Percentiles rank a stretch among this genome's conserved stretches.
phyloP scores from a whole-genome alignment of 257 asterid species.

The Nicotiana attenuata region DNA sequence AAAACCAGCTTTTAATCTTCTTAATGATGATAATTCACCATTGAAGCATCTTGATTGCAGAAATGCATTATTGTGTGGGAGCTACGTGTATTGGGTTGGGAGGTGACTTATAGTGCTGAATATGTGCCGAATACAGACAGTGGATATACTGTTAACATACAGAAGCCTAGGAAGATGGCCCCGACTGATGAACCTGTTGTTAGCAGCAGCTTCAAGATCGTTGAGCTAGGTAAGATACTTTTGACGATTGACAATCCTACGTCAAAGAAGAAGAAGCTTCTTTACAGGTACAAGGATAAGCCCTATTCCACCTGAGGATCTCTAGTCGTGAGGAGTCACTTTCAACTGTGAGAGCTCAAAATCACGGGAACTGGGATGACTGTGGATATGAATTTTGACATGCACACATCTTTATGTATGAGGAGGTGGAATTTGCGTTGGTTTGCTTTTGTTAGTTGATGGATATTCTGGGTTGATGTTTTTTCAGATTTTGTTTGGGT shows the following conservation, averaged over 20 bases:
- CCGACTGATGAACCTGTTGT: conserved; percentile 62
- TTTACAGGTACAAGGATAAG: conserved; percentile 69
- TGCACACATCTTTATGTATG: background rate
- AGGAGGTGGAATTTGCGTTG: conserved; percentile 9
- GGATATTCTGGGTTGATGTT: conserved; percentile 1
- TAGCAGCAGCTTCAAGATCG: conserved; percentile 48
- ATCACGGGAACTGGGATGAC: background rate
- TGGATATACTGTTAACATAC: conserved; percentile 61
- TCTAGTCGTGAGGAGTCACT: background rate
- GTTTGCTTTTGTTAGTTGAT: background rate
- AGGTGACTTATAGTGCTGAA: conserved; percentile 82
- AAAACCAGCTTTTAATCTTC: background rate
- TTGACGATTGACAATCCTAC: conserved; percentile 77
- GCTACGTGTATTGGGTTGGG: conserved; percentile 94
- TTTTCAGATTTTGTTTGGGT: conserved; percentile 3
- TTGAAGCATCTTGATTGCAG: conserved; percentile 30
- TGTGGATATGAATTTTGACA: background rate
- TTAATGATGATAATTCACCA: background rate
- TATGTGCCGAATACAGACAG: conserved; percentile 50
- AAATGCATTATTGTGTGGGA: conserved; percentile 81
- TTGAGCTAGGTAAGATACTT: conserved; percentile 71
- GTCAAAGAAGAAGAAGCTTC: conserved; percentile 68
- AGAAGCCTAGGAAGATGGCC: conserved; percentile 63
- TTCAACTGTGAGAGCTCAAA: background rate
- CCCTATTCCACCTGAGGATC: conserved; percentile 32